Conservation (phyloP, 306 rosid genomes). For the Geum urbanum region DNA sequence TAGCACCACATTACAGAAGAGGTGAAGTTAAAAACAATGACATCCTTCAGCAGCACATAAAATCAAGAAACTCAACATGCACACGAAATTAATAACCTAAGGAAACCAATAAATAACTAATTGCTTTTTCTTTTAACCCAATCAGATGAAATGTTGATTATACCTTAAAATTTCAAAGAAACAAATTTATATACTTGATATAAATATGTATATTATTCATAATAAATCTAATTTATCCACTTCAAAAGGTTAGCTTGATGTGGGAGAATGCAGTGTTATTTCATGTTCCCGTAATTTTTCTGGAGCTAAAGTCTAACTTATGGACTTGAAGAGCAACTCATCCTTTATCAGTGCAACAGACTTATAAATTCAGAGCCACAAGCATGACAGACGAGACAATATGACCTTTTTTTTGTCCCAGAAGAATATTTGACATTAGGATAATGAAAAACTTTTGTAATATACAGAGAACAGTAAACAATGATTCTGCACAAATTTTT, state of each 20-base stretch:
- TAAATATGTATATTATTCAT: background rate
- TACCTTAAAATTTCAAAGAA: background rate
- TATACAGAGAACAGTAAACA: no score
- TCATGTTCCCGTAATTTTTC: no score
- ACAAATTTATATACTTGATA: background rate
- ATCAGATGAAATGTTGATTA: background rate
- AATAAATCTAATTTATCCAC: background rate
- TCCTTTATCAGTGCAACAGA: background rate
- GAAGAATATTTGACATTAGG: background rate
- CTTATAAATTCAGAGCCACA: background rate
- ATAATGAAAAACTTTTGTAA: conserved; percentile 1
- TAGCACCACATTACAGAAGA: background rate
- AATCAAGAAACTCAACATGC: background rate
- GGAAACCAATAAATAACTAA: background rate
- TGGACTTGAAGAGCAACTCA: background rate
- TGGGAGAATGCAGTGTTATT: background rate
- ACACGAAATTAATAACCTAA: background rate
- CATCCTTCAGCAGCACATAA: background rate
- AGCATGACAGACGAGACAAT: background rate
- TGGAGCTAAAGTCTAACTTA: background rate
- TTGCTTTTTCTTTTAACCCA: background rate
- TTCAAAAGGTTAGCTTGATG: background rate
- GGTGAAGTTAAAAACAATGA: background rate
- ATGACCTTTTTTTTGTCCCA: background rate
- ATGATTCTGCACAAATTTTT: background rate